These are phyloP conservation scores for Plantago ovata DNA, from an alignment of 257 asterid genomes.

Conservation along the genomic window DNA sequence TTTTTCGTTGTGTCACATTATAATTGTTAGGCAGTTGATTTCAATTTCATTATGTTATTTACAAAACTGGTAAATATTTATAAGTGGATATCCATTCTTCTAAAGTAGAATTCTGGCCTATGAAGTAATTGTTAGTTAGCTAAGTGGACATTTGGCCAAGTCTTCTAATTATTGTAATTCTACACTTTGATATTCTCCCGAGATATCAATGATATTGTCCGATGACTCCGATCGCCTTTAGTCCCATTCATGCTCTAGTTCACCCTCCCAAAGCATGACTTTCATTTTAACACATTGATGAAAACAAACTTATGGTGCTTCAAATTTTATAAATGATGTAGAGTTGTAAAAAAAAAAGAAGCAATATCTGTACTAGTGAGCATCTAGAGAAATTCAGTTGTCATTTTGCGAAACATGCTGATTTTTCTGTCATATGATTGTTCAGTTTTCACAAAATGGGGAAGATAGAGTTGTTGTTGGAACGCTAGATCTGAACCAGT, in stretches of 20 bases:
- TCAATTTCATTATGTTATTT: too few relatives aligned
- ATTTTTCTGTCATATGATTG: background rate
- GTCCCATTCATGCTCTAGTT: background rate
- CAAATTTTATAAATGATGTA: background rate
- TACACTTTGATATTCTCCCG: too few relatives aligned
- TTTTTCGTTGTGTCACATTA: too few relatives aligned
- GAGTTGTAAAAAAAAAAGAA: too few relatives aligned
- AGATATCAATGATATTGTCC: background rate
- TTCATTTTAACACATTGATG: background rate
- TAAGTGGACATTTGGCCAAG: too few relatives aligned
- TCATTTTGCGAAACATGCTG: background rate
- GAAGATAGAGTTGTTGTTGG: slow-evolving; percentile 81
- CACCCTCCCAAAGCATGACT: background rate
- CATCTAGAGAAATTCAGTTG: too few relatives aligned
- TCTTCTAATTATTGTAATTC: too few relatives aligned
- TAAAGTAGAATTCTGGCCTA: background rate
- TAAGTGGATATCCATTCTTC: too few relatives aligned
- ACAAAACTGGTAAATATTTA: too few relatives aligned
- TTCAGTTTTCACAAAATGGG: slow-evolving; percentile 54
- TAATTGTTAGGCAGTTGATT: too few relatives aligned
- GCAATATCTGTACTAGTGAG: too few relatives aligned
- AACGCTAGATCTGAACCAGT: slow-evolving; percentile 82
- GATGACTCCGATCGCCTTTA: background rate
- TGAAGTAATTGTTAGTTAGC: background rate
- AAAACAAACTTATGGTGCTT: background rate